Conservation (phyloP, 148 eudicot species). For the Heliosperma pusillum region DNA sequence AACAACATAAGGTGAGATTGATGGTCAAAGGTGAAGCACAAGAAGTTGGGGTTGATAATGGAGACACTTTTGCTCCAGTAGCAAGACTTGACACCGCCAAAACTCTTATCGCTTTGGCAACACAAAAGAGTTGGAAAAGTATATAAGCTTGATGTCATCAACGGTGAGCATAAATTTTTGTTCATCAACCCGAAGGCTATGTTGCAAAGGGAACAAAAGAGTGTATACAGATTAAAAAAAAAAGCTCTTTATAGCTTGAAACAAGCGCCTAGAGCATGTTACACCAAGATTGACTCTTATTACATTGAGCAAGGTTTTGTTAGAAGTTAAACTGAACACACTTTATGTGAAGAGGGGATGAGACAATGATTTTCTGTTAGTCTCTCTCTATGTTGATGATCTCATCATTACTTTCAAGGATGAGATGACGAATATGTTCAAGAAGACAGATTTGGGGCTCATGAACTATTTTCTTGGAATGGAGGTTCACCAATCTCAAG, state of each 20-base stretch:
- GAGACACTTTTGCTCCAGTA: slow-evolving; percentile 14
- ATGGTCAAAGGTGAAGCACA: slow-evolving; percentile 13
- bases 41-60: slow-evolving; percentile 6
- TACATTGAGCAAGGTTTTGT: no score
- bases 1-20: slow-evolving; percentile 2
- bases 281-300: no score
- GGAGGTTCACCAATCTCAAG: slow-evolving; percentile 16
- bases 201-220: not conserved
- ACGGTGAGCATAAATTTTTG: not conserved
- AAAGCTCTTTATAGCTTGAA: slow-evolving; percentile 17
- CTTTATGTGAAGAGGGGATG: slow-evolving; percentile 13
- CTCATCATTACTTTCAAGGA: no score
- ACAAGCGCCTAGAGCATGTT: no score
- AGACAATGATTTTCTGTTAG: no score
- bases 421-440: no score
- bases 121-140: slow-evolving; percentile 7
- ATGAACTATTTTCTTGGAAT: slow-evolving; percentile 20
- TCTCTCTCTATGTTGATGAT: no score
- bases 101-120: slow-evolving; percentile 1
- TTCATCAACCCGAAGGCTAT: not conserved
- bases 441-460: no score
- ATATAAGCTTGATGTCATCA: slow-evolving; percentile 12
- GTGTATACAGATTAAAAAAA: not conserved
- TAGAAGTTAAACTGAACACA: not conserved
- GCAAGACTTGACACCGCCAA: slow-evolving; percentile 3